Conservation (phyloP, 371 early-diverging fungal species). For the Mortierella sp. region DNA sequence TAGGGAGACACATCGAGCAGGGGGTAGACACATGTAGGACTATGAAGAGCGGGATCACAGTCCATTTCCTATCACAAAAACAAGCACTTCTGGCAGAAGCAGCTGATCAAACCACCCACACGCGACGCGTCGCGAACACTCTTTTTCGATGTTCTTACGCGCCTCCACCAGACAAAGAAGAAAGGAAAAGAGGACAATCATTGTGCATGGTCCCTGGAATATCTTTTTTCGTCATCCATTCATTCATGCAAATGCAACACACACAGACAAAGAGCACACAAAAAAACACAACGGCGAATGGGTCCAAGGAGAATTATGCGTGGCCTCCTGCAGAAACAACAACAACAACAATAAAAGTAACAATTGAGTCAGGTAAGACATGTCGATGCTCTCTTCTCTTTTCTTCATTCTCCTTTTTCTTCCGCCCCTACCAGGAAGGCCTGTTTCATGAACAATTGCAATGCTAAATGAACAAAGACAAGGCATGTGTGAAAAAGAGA, state of each 20-base stretch:
- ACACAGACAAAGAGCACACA: not conserved
- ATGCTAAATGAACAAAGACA: not conserved
- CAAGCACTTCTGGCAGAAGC: no score
- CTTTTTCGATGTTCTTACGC: not conserved
- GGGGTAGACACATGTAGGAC: no score
- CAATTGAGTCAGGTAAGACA: no score
- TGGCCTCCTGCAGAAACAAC: constrained; percentile 2
- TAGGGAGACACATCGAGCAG: no score
- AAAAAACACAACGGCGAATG: not conserved
- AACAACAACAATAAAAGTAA: not conserved
- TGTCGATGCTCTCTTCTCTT: not conserved
- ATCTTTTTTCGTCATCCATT: not conserved
- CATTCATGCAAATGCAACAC: not conserved
- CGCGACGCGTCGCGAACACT: no score
- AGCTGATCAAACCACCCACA: no score
- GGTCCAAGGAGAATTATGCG: constrained; percentile 4
- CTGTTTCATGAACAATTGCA: not conserved
- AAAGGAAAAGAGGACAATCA: not conserved
- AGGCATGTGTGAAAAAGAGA: not conserved
- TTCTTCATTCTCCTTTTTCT: not conserved
- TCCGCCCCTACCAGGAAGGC: not conserved
- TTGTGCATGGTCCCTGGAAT: not conserved
- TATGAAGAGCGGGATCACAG: no score
- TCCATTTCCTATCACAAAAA: no score
- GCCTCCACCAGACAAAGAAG: not conserved